Evolutionary conservation across 164 flowering plant genomes (phyloP).

Genomic region (Aristolochia californica): DNA sequence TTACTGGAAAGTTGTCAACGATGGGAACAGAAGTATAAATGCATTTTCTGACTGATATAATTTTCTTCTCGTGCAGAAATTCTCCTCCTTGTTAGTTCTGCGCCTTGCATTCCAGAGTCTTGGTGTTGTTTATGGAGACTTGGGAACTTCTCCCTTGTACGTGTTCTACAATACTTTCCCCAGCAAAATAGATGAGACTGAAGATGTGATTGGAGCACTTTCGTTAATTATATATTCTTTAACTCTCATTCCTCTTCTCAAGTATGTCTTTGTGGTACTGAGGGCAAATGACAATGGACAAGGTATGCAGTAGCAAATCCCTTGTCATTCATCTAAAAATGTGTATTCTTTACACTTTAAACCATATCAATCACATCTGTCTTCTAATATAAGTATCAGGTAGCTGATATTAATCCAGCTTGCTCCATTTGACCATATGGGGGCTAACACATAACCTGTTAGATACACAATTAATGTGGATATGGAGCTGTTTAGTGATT

Average conservation of each 20-base stretch:
- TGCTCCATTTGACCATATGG: not conserved
- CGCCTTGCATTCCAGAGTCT: constrained; percentile 88
- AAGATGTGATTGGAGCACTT: constrained; percentile 88
- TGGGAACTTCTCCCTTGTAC: constrained; percentile 95
- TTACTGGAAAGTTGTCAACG: too few species aligned
- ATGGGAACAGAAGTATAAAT: too few species aligned
- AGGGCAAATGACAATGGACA: constrained; percentile 89
- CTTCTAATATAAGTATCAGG: not conserved
- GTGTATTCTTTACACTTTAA: not conserved
- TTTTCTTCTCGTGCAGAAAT: constrained; percentile 39
- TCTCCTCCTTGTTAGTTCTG: constrained; percentile 58
- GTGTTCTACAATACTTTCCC: constrained; percentile 94
- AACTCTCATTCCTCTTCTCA: constrained; percentile 76
- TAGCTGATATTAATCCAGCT: not conserved
- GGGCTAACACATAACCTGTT: not conserved
- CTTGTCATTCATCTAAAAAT: not conserved
- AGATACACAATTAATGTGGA: not conserved
- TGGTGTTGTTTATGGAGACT: constrained; percentile 94
- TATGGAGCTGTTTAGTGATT: not conserved
- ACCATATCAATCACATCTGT: not conserved
- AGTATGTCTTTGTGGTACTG: constrained; percentile 77
- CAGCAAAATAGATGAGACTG: constrained; percentile 42
- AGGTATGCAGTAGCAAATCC: constrained; percentile 28
- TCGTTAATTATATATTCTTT: constrained; percentile 90
- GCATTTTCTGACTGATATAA: too few species aligned